A percentile compares a stretch with the other conserved stretches of the same genome.
These are phyloP conservation scores for Noccaea caerulescens DNA, from an alignment of 345 rosid genomes.

Conservation along the genomic window DNA sequence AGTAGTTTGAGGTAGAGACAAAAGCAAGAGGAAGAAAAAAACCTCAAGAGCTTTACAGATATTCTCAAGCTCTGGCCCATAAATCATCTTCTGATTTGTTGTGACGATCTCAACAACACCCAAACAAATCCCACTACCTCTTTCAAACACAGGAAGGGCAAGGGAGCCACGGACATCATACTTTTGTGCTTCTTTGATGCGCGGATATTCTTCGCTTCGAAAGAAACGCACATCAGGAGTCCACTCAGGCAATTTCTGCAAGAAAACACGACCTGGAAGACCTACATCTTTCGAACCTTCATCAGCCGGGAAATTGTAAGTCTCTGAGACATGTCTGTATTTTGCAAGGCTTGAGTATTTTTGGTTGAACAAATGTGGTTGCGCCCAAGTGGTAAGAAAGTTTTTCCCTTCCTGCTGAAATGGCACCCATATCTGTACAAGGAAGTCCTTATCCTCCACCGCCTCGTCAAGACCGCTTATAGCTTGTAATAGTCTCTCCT, in stretches of 20 bases:
- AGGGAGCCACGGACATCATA: constrained; percentile 78
- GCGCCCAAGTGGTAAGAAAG: constrained; percentile 72
- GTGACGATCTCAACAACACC: constrained; percentile 91
- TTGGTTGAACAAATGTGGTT: constrained; percentile 68
- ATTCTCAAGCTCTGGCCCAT: constrained; percentile 70
- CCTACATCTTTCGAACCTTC: constrained; percentile 68
- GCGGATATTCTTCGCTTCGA: constrained; percentile 71
- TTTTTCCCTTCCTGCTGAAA: constrained; percentile 61
- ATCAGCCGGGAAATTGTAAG: constrained; percentile 73
- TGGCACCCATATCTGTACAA: constrained; percentile 92
- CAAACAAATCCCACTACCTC: constrained; percentile 71
- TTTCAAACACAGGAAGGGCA: constrained; percentile 86
- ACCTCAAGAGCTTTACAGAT: constrained; percentile 98
- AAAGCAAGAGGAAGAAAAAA: constrained; percentile 43
- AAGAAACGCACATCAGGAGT: constrained; percentile 96
- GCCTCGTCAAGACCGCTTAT: constrained; percentile 56
- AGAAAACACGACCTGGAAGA: constrained; percentile 84
- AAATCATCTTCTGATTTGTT: constrained; percentile 67
- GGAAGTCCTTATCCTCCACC: constrained; percentile 60
- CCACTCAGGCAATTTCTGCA: constrained; percentile 85
- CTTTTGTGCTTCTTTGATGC: constrained; percentile 60
- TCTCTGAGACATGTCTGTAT: constrained; percentile 71
- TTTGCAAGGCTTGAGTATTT: constrained; percentile 60
- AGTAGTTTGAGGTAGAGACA: constrained; percentile 14
- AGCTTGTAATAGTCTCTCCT: constrained; percentile 62